Percentiles rank a stretch among this genome's conserved stretches.
phyloP scores from a whole-genome alignment of 2,329 filamentous ascomycete genomes.

The Beauveria rudraprayagi region DNA sequence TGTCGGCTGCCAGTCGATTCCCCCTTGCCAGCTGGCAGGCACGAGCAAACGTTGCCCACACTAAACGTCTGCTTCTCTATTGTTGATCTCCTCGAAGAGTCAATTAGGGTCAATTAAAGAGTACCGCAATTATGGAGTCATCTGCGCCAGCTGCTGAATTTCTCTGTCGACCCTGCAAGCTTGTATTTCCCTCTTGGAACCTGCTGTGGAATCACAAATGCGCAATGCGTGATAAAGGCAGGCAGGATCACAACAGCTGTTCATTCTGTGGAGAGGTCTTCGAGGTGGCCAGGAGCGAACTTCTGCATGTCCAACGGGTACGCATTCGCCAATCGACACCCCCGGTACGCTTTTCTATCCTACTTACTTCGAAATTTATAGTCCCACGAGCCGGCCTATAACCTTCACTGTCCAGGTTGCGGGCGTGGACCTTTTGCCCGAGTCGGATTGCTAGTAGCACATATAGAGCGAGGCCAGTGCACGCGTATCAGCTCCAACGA shows the following conservation, averaged over 20 bases:
- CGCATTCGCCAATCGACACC: conserved; percentile 6
- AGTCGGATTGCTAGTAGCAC: conserved; percentile 31
- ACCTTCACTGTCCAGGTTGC: conserved; percentile 42
- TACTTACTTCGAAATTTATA: conserved; percentile 15
- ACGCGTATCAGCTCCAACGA: conserved; percentile 23
- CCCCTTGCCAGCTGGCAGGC: background rate
- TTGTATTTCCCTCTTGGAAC: conserved; percentile 19
- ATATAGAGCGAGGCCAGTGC: conserved; percentile 39
- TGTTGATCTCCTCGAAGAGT: background rate
- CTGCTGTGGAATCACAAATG: conserved; percentile 23
- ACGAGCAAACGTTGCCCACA: background rate
- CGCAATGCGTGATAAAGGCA: conserved; percentile 18
- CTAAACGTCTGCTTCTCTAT: background rate
- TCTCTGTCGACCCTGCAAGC: conserved; percentile 23
- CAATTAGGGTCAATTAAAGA: too few relatives aligned
- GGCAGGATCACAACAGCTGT: conserved; percentile 28
- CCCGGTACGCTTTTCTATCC: background rate
- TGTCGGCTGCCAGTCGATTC: background rate
- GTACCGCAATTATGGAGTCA: background rate
- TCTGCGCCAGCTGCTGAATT: conserved; percentile 9
- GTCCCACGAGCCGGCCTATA: conserved; percentile 31
- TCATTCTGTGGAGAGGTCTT: conserved; percentile 30
- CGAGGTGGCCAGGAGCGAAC: conserved; percentile 22
- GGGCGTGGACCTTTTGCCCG: conserved; percentile 26
- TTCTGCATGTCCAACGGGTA: conserved; percentile 29